These are phyloP conservation scores for Colletotrichum abscissum DNA, from an alignment of 2,329 filamentous ascomycete species.

Conservation along the genomic window DNA sequence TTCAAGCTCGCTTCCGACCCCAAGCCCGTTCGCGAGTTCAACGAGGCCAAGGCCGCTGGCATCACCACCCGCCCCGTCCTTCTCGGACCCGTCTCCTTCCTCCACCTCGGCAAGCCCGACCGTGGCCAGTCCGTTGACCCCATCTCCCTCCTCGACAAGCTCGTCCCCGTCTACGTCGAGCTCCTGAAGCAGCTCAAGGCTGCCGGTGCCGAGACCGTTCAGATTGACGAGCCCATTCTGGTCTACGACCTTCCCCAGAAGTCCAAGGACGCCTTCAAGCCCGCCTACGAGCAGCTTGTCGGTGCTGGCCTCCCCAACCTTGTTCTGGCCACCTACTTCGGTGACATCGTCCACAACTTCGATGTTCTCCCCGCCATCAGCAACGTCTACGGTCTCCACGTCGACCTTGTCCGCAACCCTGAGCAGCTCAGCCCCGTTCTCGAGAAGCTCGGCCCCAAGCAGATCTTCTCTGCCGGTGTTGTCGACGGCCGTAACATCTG, in stretches of 20 bases:
- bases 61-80: conserved; percentile 93
- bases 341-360: conserved; percentile 99
- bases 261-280: conserved; percentile 97
- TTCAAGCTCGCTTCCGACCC: conserved; percentile 90
- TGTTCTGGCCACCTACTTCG: conserved; percentile 96
- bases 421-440: conserved; percentile 94
- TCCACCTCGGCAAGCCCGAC: conserved; percentile 97
- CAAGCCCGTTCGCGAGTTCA: conserved; percentile 95
- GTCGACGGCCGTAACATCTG: conserved; percentile 99
- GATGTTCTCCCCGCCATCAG: conserved; percentile 81
- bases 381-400: conserved; percentile 78
- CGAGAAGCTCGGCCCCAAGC: conserved; percentile 85
- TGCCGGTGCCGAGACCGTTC: conserved; percentile 94
- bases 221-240: conserved; percentile 97
- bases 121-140: conserved; percentile 92
- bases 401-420: conserved; percentile 97
- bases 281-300: conserved; percentile 90
- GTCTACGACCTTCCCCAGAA: conserved; percentile 93
- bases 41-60: conserved; percentile 97
- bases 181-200: conserved; percentile 93
- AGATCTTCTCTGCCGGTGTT: conserved; percentile 93
- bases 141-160: conserved; percentile 92
- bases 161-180: conserved; percentile 94
- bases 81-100: conserved; percentile 96
- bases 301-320: conserved; percentile 86